Evolutionary conservation across 805 yeast genomes (phyloP).

Genomic region (Blastobotrys peoriensis): DNA sequence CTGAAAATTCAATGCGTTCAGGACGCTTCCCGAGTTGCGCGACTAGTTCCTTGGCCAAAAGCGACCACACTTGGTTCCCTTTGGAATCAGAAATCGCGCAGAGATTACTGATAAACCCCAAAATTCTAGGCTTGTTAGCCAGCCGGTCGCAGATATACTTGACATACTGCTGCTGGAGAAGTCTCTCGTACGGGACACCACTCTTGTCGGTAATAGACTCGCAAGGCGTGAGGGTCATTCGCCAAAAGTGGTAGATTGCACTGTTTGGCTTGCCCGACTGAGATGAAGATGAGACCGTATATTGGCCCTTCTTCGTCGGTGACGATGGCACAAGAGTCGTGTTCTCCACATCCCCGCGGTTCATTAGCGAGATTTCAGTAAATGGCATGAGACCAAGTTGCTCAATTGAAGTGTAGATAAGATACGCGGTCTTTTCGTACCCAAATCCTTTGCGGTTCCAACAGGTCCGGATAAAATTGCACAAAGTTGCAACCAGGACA

Average conservation of each 20-base stretch:
- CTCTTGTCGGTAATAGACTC: not conserved
- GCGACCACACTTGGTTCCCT: not conserved
- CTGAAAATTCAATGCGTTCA: not conserved
- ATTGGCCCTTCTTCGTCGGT: conserved; percentile 1
- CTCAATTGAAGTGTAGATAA: conserved; percentile 12
- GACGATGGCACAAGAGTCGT: not conserved
- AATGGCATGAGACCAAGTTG: conserved; percentile 12
- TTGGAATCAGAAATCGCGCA: not conserved
- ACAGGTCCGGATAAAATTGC: conserved; percentile 10
- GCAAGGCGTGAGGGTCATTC: conserved; percentile 2
- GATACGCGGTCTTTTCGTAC: conserved; percentile 1
- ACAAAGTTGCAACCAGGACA: conserved; percentile 13
- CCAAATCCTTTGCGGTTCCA: conserved; percentile 3
- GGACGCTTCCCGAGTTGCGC: not conserved
- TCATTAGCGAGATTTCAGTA: conserved; percentile 5
- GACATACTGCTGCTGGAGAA: not conserved
- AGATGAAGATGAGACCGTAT: not conserved
- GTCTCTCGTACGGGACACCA: not conserved
- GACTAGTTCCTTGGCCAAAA: not conserved
- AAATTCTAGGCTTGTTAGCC: not conserved
- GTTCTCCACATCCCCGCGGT: not conserved
- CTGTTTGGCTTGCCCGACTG: not conserved
- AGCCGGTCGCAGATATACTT: not conserved
- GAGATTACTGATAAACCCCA: not conserved
- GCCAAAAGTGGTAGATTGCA: not conserved